Base-by-base conservation (phyloP, 148 eudicot genomes). In the Nepenthes mirabilis region DNA sequence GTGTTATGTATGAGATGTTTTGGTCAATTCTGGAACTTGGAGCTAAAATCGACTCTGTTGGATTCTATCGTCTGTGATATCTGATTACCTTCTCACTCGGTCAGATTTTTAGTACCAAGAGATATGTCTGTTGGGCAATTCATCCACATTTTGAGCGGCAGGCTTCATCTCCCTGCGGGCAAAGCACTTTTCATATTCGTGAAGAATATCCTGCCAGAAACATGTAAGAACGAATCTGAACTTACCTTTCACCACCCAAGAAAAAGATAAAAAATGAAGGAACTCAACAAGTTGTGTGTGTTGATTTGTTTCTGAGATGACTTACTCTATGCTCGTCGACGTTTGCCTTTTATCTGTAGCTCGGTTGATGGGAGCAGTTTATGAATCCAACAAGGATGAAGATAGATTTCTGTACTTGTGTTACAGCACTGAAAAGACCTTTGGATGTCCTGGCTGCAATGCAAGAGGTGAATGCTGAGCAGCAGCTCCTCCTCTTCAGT, bases 401-500 rank as follows among this genome's bases (percentile, higher is more conserved):
- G 97, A 91, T 78, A 96, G 95, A 50, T 91, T 87, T 72, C 81
- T 91, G 11, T 91, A 87, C 73, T 79, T 88, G 90, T 83, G 87
- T 72, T 91, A 91, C 76, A 91, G 96, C 84, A 85, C 84, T 61
- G 97, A 91, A 76, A 83, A 85, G 68, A 91, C 98, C 47, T 88
- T 91, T 69, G 98, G 97, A 52, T 61, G 60, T 65, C 72, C 10
- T 47, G 43, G 50, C 8, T 40, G 45, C 8, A 23, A 23, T 40
- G 6, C 49, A 13, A 35, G 9, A 34, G 53, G 2, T 65, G 49
- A 7, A 6, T n/a, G 34, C 9, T 11, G 11, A 14, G 9, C n/a
- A 14, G 51, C 11, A 53, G 34, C 55, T 14, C 9, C 34, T 12
- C 14, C 14, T 2, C 14, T 11, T 23, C 23, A 23, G 23, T 23